These are phyloP conservation scores for Croton setiger DNA, from an alignment of 441 rosid species.

Conservation along the genomic window DNA sequence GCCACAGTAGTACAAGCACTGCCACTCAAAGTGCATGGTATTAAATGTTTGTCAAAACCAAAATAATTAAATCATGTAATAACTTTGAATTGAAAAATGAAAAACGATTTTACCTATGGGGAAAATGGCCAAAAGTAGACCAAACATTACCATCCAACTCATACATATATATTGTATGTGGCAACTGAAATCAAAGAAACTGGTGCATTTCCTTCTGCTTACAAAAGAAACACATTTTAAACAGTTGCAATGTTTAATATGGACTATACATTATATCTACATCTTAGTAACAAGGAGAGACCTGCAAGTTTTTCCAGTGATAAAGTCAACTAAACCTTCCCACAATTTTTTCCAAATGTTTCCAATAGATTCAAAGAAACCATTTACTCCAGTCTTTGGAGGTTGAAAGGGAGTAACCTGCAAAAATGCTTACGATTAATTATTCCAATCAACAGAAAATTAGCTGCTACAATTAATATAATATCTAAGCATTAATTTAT, in stretches of 20 bases:
- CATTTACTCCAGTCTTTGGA: constrained; percentile 51
- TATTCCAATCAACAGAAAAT: background rate
- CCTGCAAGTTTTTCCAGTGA: constrained; percentile 90
- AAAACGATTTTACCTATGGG: constrained; percentile 56
- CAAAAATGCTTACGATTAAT: constrained; percentile 17
- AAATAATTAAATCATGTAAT: background rate
- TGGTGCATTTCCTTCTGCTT: constrained; percentile 63
- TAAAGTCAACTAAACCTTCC: constrained; percentile 68
- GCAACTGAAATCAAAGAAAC: constrained; percentile 86
- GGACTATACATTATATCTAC: background rate
- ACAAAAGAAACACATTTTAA: constrained; percentile 7
- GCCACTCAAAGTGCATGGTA: constrained; percentile 24
- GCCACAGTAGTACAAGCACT: constrained; percentile 80
- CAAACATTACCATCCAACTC: constrained; percentile 84
- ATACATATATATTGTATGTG: constrained; percentile 87
- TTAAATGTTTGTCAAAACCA: background rate
- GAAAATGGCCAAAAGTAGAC: constrained; percentile 65
- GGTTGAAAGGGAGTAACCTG: constrained; percentile 71
- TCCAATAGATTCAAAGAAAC: constrained; percentile 65
- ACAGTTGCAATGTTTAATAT: background rate
- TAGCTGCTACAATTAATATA: too few species aligned
- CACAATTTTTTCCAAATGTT: constrained; percentile 52
- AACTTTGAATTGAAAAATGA: background rate
- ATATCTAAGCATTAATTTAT: too few species aligned
- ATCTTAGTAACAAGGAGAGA: constrained; percentile 10